A percentile compares a stretch with the other conserved stretches of the same genome.
Evolutionary conservation across 2,329 filamentous ascomycete species (phyloP).

Genomic region (Ophiosphaerella herpotricha): DNA sequence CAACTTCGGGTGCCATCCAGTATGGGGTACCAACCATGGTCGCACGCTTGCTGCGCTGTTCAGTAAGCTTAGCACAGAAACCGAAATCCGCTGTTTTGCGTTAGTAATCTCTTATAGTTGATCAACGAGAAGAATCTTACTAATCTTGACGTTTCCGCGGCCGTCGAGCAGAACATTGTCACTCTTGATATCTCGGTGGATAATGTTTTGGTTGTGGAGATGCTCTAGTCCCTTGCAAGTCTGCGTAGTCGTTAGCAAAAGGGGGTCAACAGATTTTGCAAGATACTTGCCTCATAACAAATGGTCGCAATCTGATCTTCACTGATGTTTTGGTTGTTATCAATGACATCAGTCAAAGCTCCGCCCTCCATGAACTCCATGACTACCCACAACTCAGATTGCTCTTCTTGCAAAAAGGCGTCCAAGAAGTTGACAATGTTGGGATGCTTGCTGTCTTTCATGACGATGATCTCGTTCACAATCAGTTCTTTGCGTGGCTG

Average conservation of each 20-base stretch:
- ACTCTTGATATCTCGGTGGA: conserved; percentile 98
- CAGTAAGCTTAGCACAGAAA: conserved; percentile 97
- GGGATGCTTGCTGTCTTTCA: conserved; percentile 97
- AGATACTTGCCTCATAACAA: conserved; percentile 78
- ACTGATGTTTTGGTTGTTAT: conserved; percentile 91
- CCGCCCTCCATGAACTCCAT: conserved; percentile 99
- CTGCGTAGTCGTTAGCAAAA: conserved; percentile 54
- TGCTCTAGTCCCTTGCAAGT: conserved; percentile 95
- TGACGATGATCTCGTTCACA: conserved; percentile 99
- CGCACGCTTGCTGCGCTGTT: conserved; percentile 93
- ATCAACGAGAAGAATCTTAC: conserved; percentile 59
- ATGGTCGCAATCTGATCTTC: conserved; percentile 99
- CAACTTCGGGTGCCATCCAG: conserved; percentile 99
- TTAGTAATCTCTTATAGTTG: conserved; percentile 4
- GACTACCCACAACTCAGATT: conserved; percentile 96
- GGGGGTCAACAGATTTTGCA: conserved; percentile 4
- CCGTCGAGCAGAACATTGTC: conserved; percentile 96
- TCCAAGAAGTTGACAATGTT: conserved; percentile 99
- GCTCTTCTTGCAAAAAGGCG: conserved; percentile 93
- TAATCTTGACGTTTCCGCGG: conserved; percentile 96
- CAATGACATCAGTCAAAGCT: conserved; percentile 95
- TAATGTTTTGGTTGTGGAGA: conserved; percentile 93
- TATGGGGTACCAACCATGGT: conserved; percentile 99
- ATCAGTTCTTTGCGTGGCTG: conserved; percentile 98
- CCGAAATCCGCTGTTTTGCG: conserved; percentile 83